Evolutionary conservation across 106 monocot genomes (phyloP).

Genomic region (Dendrobium officinale): DNA sequence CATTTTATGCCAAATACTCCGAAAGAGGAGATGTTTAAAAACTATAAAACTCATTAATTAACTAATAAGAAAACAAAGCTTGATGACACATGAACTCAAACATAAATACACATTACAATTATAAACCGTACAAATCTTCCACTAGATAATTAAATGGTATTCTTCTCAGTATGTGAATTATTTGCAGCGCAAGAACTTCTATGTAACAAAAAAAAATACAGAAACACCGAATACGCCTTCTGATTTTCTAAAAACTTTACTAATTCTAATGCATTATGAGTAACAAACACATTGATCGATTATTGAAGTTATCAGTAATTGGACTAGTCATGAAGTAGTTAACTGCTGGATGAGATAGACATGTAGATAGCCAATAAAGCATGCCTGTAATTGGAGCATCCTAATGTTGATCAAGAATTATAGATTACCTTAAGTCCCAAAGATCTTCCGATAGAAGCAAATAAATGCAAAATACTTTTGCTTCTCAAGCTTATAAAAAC

Average conservation of each 20-base stretch:
- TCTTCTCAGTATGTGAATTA: not conserved
- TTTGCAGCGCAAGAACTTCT: not conserved
- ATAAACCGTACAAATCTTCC: no score
- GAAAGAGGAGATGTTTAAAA: no score
- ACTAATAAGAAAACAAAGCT: no score
- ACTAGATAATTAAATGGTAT: not conserved
- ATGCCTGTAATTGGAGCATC: not conserved
- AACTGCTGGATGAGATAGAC: not conserved
- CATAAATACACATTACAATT: no score
- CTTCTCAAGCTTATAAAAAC: conserved; percentile 78
- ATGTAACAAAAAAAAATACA: not conserved
- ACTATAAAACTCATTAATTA: no score
- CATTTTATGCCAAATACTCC: no score
- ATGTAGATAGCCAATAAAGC: not conserved
- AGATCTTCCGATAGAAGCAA: conserved; percentile 80
- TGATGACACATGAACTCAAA: no score
- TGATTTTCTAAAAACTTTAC: not conserved
- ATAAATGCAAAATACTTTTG: conserved; percentile 91
- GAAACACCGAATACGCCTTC: not conserved
- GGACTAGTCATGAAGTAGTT: not conserved
- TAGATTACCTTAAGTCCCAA: conserved; percentile 71
- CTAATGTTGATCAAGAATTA: not conserved
- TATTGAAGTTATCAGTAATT: not conserved
- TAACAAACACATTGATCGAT: not conserved
- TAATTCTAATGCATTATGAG: not conserved